Evolutionary conservation across 2,329 filamentous ascomycete genomes (phyloP).

Genomic region (Botrytis cinerea): DNA sequence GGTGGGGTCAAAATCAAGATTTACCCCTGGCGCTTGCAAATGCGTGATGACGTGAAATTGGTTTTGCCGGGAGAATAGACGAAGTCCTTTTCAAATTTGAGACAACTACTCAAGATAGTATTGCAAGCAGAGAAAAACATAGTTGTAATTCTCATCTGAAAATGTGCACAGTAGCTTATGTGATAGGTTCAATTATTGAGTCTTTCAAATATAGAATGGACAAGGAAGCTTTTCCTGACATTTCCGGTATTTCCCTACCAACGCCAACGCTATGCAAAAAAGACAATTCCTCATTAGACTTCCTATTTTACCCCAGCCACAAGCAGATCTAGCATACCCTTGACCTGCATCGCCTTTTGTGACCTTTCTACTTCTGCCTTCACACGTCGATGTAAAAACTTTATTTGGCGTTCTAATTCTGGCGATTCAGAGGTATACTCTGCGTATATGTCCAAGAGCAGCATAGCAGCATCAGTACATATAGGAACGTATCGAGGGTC

Average conservation of each 20-base stretch:
- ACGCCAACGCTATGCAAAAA: conserved; percentile 49
- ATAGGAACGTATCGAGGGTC: conserved; percentile 80
- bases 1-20: conserved; percentile 24
- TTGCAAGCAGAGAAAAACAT: background rate
- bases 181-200: conserved; percentile 25
- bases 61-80: background rate
- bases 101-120: background rate
- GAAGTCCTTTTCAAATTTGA: background rate
- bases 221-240: conserved; percentile 24
- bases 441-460: conserved; percentile 84
- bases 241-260: conserved; percentile 26
- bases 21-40: conserved; percentile 25
- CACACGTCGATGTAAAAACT: conserved; percentile 69
- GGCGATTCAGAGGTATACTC: conserved; percentile 73
- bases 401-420: conserved; percentile 71
- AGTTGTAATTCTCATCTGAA: background rate
- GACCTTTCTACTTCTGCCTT: conserved; percentile 77
- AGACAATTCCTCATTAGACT: conserved; percentile 20
- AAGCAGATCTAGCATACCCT: conserved; percentile 84
- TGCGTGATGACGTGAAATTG: conserved; percentile 25
- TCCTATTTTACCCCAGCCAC: conserved; percentile 51
- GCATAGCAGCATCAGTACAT: conserved; percentile 79
- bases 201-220: conserved; percentile 18
- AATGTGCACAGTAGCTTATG: background rate
- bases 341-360: conserved; percentile 77